These are phyloP conservation scores for Hygrocybe punicea DNA, from an alignment of 768 basidiomycete species.

Conservation along the genomic window DNA sequence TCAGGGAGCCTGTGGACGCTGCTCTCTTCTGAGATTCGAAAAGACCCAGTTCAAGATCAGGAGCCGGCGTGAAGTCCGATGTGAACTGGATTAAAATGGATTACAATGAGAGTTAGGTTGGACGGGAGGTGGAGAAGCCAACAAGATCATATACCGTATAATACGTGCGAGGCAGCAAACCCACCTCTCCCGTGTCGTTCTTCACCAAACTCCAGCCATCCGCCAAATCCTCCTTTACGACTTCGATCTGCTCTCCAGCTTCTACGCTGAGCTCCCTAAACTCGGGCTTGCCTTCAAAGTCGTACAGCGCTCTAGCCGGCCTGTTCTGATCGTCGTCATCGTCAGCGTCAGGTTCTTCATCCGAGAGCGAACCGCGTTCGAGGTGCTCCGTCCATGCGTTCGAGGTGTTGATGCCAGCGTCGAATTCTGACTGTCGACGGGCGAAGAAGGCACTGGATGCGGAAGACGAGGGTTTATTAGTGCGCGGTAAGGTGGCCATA, in stretches of 20 bases:
- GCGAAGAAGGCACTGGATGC: constrained; percentile 10
- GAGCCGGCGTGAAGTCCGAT: constrained; percentile 54
- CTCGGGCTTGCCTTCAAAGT: constrained; percentile 72
- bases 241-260: constrained; percentile 66
- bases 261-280: constrained; percentile 66
- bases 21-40: constrained; percentile 27
- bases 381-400: constrained; percentile 70
- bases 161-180: constrained; percentile 66
- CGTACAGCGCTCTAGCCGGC: constrained; percentile 66
- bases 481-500: constrained; percentile 39
- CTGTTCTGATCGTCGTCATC: constrained; percentile 35
- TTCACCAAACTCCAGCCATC: constrained; percentile 82
- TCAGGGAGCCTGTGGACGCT: constrained; percentile 45
- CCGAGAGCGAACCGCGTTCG: constrained; percentile 50
- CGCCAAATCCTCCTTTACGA: constrained; percentile 68
- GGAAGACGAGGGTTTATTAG: constrained; percentile 25
- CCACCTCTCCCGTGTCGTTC: constrained; percentile 55
- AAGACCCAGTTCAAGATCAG: constrained; percentile 39
- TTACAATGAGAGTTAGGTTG: not conserved
- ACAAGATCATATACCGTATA: constrained; percentile 56
- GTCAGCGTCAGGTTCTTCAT: constrained; percentile 46
- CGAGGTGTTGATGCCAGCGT: constrained; percentile 75
- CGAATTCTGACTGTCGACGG: constrained; percentile 53
- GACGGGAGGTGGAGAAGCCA: not conserved
- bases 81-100: constrained; percentile 55